Base-by-base conservation (phyloP, 176 grass and related monocot species). In the Juncus effusus region DNA sequence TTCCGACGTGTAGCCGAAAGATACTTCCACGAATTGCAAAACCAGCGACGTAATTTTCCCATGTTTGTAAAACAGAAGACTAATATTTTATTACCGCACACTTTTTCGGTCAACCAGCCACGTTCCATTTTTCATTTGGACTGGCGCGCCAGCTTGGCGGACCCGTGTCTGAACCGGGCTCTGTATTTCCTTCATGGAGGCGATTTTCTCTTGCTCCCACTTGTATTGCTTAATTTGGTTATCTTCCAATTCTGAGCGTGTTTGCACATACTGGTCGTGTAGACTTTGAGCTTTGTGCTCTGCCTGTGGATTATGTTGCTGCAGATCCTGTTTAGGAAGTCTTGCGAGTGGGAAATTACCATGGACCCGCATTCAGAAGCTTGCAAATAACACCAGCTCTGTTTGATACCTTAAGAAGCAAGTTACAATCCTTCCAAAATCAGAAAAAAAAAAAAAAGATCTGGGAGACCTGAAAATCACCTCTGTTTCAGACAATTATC, bases 221-320 rank as follows among this genome's bases (percentile, higher is more conserved):
- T 62, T 95, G 84, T 95, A 95, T 68, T 90, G 91, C 64, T 95
- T 95, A 83, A 90, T 90, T 64, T 95, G 86, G 59, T 95, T 95
- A 36, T 95, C 91, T 45, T 95, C 91, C 38, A 95, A 76, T 60
- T 87, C 91, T 0, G 83, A 63, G 0, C 84, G 83, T 13, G 86
- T 95, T 56, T 90, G 91, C 4, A 90, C 86, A 53, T 95, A 95
- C 73, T 90, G 86, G 55, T 96, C 91, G 1, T 90, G 73, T 96
- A 96, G n/a, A 96, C 40, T 73, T 96, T 96, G 1, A 96, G 87
- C 69, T 74, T 85, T 76, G 77, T 96, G 55, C 12, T 96, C 77
- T 90, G 91, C 87, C 90, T 96, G 56, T 90, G 91, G 69, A 96
- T 96, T 72, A 96, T 96, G 72, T 96, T 91, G 1, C 84, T 96